These are phyloP conservation scores for Neocucurbitaria cava DNA, from an alignment of 2,329 filamentous ascomycete species.

Conservation along the genomic window DNA sequence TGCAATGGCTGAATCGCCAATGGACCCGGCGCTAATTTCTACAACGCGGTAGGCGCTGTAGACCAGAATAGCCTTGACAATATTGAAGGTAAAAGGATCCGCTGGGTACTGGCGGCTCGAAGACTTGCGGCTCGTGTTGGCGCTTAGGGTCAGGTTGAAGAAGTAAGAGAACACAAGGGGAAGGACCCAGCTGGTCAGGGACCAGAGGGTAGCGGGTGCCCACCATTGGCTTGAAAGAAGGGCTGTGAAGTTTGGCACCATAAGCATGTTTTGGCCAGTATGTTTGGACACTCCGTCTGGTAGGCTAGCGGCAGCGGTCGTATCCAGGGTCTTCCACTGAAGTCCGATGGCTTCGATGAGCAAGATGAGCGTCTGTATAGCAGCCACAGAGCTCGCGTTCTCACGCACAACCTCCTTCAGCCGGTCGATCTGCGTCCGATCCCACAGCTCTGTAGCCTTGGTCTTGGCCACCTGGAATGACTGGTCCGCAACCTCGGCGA, in stretches of 20 bases:
- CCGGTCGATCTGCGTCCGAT: slow-evolving; percentile 71
- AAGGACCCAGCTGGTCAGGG: slow-evolving; percentile 71
- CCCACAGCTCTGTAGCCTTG: slow-evolving; percentile 69
- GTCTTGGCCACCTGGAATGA: slow-evolving; percentile 74
- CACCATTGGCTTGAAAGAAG: slow-evolving; percentile 82
- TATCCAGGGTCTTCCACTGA: slow-evolving; percentile 72
- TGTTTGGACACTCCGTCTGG: not conserved
- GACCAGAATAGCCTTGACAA: slow-evolving; percentile 81
- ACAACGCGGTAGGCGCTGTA: slow-evolving; percentile 75
- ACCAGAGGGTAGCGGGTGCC: slow-evolving; percentile 80
- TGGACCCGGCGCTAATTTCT: slow-evolving; percentile 17
- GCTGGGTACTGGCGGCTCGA: slow-evolving; percentile 64
- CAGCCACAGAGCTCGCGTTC: slow-evolving; percentile 71
- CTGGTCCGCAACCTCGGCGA: slow-evolving; percentile 66
- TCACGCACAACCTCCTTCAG: slow-evolving; percentile 71
- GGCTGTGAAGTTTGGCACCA: slow-evolving; percentile 80
- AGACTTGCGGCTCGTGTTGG: slow-evolving; percentile 55
- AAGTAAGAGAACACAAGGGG: slow-evolving; percentile 83
- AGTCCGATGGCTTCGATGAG: slow-evolving; percentile 75
- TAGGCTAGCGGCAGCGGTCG: slow-evolving; percentile 60
- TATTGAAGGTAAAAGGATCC: slow-evolving; percentile 89
- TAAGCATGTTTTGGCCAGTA: slow-evolving; percentile 51
- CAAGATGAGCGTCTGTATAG: slow-evolving; percentile 43
- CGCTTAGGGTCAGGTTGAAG: slow-evolving; percentile 78
- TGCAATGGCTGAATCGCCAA: slow-evolving; percentile 56